Base-by-base conservation (phyloP, 1,139 yeast genomes). In the Candida mesenterica region DNA sequence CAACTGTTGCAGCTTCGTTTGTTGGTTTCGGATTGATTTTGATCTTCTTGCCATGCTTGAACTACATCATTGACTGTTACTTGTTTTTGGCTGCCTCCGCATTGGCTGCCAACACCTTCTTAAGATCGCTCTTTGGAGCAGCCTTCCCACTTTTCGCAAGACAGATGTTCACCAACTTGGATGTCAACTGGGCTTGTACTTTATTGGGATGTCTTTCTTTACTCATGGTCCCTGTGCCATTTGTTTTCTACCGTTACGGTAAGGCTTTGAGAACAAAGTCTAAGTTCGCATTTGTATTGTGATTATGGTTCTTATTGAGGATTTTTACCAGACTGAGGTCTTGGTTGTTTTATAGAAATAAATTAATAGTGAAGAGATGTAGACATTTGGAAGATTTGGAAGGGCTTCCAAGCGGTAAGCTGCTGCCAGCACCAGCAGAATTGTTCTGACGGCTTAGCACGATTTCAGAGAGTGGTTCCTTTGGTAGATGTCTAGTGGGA, bases 71-170 rank as follows among this genome's bases (percentile, higher is more conserved):
- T 50, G 96, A 89, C 57, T 68, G 85, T 26, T 89, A 88, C 55
- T 68, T 86, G 44, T 57, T 79, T 40, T 79, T 82, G 52, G 95
- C 96, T 4, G 96, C 96, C 4, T 83, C 95, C 17, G 96, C 96
- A 1, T 68, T 89, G 47, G 96, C 97, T 4, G 96, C 84, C 10
- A 87, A 87, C 55, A 80, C 96, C 0, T 79, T 89, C 50, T 57
- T 82, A 45, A 75, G 89, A 68, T 78, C 87, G 2, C 61, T 70
- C 12, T 72, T 73, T 52, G 79, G 77, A 28, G 79, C 74, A 30
- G 71, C 65, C 4, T 67, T 73, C 57, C 73, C 79, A 28, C 66
- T 73, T 39, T 64, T 65, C 50, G 76, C 82, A 3, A 63, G 70
- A 18, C 82, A 72, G 55, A 79, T 89, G 96, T 87, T 88, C 60